Base-by-base conservation (phyloP, 2,329 filamentous ascomycete species). In the Aspergillus brunneoviolaceus region DNA sequence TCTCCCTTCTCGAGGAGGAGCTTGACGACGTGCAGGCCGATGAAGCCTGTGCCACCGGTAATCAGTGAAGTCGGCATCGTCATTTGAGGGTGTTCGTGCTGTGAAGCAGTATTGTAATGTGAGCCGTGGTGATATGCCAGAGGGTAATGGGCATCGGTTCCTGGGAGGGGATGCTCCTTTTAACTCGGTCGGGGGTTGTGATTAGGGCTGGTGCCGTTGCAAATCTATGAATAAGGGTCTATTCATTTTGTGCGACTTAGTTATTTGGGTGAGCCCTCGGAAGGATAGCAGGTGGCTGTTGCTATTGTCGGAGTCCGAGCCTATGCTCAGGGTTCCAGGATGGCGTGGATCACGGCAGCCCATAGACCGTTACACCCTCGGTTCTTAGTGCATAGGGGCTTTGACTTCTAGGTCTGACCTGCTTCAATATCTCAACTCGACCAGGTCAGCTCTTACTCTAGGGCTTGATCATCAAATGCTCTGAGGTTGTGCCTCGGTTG, bases 41-140 rank as follows among this genome's bases (percentile, higher is more conserved):
- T 60, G 47, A 63, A 69, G 5, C 64, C 64, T 10, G 58, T 69
- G 1, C 60, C 65, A n/a, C 65, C 62, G 2, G 65, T 67, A 6
- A 67, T 62, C 5, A 65, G 61, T 2, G 60, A 60, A 12, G 35
- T 6, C 3, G 51, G 4, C 51, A 54, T 54, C 16, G 10, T 47
- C 0, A 21, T 47, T 2, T 12, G 2, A 3, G 39, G 19, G 33
- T 16, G 39, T 16, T 42, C 14, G 39, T 42, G 39, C 5, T 42
- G 14, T 6, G 16, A 42, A 16, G 14, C 16, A 4, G 39, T 35
- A 42, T 45, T 45, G 39, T 16, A 19, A 19, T n/a, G 6, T 16
- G 39, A 45, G 39, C n/a, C 5, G 16, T 45, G 39, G 14, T 14
- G 12, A 35, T 35, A 29, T 35, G 35, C 14, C 14, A 12, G 35